phyloP scores from a whole-genome alignment of 108 stramenopile genomes.

The Conticribra weissflogii region DNA sequence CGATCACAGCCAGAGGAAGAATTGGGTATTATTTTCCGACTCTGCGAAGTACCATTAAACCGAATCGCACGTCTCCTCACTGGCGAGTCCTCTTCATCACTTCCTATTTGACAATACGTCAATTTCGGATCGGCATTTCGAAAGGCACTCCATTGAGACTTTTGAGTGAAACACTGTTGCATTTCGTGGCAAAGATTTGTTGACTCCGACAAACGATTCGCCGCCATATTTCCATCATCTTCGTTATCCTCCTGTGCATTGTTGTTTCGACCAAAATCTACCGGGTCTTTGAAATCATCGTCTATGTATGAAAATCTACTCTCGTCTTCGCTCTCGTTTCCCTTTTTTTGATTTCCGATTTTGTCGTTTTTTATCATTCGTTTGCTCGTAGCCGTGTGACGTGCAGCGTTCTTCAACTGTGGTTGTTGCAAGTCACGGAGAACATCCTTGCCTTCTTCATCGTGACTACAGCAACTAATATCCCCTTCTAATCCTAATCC shows the following conservation, averaged over 20 bases:
- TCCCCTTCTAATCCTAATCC: not conserved
- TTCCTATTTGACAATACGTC: slow-evolving; percentile 15
- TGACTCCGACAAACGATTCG: not conserved
- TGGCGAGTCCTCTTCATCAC: slow-evolving; percentile 26
- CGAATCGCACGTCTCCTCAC: slow-evolving; percentile 31
- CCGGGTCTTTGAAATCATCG: not conserved
- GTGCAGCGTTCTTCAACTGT: not conserved
- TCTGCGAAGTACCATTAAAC: slow-evolving; percentile 25
- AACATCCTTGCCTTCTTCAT: not conserved
- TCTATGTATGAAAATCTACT: slow-evolving; percentile 9
- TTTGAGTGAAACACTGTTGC: not conserved
- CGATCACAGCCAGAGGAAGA: too few relatives aligned
- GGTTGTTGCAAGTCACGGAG: not conserved
- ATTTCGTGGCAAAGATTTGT: not conserved
- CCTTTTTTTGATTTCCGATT: not conserved
- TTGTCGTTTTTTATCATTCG: not conserved
- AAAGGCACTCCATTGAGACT: slow-evolving; percentile 41
- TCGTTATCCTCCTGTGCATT: slow-evolving; percentile 6
- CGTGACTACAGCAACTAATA: not conserved
- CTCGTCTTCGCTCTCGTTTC: slow-evolving; percentile 4
- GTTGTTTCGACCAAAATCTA: slow-evolving; percentile 2
- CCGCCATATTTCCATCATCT: slow-evolving; percentile 1
- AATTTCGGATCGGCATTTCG: slow-evolving; percentile 32
- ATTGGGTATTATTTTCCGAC: not conserved
- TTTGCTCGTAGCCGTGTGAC: not conserved